Conservation (phyloP, 768 basidiomycete species). For the Tylopilus vinaceipallidus region DNA sequence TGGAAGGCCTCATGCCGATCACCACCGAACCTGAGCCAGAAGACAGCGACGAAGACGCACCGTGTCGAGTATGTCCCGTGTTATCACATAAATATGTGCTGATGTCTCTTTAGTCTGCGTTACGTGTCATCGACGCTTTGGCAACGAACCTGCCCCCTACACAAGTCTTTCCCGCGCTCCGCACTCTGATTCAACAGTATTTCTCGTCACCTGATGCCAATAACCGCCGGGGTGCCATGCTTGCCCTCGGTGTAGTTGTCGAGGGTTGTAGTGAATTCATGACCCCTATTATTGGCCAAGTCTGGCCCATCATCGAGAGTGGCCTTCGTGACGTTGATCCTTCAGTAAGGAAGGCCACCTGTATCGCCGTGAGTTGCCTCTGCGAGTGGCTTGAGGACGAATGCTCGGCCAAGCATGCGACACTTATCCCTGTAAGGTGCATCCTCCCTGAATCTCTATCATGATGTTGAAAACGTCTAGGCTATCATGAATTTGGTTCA, state of each 20-base stretch:
- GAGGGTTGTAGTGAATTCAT: constrained; percentile 99
- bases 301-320: constrained; percentile 92
- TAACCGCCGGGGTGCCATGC: constrained; percentile 88
- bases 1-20: constrained; percentile 91
- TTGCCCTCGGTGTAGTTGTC: constrained; percentile 91
- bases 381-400: constrained; percentile 98
- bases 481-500: constrained; percentile 90
- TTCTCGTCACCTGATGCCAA: constrained; percentile 76
- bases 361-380: constrained; percentile 90
- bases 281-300: constrained; percentile 84
- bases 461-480: constrained; percentile 35
- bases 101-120: constrained; percentile 62
- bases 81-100: neutral
- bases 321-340: constrained; percentile 84
- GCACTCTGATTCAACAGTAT: constrained; percentile 78
- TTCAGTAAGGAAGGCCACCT: constrained; percentile 91
- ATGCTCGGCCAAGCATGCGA: constrained; percentile 75
- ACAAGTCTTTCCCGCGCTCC: constrained; percentile 94
- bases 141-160: constrained; percentile 89
- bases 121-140: constrained; percentile 91
- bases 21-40: constrained; percentile 92
- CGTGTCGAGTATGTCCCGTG: constrained; percentile 67
- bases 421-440: constrained; percentile 76
- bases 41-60: constrained; percentile 90
- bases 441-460: neutral